These are phyloP conservation scores for Scleromitrula shiraiana DNA, from an alignment of 2,329 filamentous ascomycete species.

Conservation along the genomic window DNA sequence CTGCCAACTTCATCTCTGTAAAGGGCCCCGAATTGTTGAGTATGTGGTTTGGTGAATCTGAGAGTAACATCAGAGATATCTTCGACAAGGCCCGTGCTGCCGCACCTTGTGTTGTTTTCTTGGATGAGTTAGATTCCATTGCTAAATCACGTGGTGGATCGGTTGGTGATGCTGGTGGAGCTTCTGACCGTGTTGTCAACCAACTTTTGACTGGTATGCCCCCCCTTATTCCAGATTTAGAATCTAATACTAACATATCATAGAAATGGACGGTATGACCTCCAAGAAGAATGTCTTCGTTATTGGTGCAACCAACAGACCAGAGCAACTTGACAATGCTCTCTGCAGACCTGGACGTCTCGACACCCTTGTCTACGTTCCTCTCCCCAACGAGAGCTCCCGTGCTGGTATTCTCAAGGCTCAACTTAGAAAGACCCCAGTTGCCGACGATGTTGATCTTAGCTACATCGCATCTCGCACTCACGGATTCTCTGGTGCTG, in stretches of 20 bases:
- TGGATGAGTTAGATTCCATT: constrained; percentile 97
- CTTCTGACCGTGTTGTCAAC: constrained; percentile 98
- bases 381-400: constrained; percentile 84
- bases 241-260: constrained; percentile 34
- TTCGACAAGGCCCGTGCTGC: constrained; percentile 99
- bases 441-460: constrained; percentile 79
- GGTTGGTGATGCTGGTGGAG: constrained; percentile 90
- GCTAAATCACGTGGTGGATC: constrained; percentile 98
- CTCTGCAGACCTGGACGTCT: constrained; percentile 98
- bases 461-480: constrained; percentile 92
- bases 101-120: constrained; percentile 96
- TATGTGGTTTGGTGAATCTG: constrained; percentile 99
- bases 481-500: constrained; percentile 98
- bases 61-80: constrained; percentile 99
- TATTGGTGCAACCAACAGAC: constrained; percentile 96
- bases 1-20: constrained; percentile 99
- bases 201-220: constrained; percentile 87
- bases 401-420: constrained; percentile 87
- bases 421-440: constrained; percentile 96
- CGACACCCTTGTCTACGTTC: constrained; percentile 96
- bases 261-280: constrained; percentile 99
- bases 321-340: constrained; percentile 96
- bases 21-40: constrained; percentile 97
- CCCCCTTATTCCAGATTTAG: neutral
- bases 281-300: constrained; percentile 99